Evolutionary conservation across 176 grass and related monocot species (phyloP).

Genomic region (Lolium multiflorum): DNA sequence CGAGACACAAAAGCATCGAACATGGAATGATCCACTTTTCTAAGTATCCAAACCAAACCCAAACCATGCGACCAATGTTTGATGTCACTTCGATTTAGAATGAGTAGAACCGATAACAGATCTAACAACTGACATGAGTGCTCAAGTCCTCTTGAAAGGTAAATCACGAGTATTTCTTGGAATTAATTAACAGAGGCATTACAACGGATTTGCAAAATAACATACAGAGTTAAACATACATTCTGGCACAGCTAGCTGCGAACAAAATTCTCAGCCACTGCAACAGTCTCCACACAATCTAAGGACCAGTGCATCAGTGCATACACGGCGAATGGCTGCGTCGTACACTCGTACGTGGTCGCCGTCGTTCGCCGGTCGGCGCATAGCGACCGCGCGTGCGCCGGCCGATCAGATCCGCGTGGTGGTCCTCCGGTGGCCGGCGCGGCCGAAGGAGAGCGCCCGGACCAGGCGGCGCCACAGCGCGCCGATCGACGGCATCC

Average conservation of each 20-base stretch:
- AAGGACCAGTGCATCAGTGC: neutral
- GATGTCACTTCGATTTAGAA: too few relatives aligned
- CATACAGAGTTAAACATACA: constrained; percentile 7
- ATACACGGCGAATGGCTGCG: neutral
- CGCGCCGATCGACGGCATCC: constrained; percentile 20
- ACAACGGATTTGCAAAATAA: neutral
- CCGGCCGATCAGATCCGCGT: neutral
- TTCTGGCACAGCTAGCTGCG: neutral
- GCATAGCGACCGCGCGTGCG: too few relatives aligned
- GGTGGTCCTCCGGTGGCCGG: constrained; percentile 18
- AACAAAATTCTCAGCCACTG: neutral
- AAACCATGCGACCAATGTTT: too few relatives aligned
- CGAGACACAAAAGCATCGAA: too few relatives aligned
- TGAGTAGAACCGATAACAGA: too few relatives aligned
- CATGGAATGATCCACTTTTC: too few relatives aligned
- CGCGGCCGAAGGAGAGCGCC: constrained; percentile 8
- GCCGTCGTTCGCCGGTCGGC: neutral
- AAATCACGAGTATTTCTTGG: neutral
- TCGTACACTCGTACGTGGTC: too few relatives aligned
- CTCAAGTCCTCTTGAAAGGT: neutral
- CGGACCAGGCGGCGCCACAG: constrained; percentile 42
- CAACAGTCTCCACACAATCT: neutral
- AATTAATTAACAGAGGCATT: neutral
- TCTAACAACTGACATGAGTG: too few relatives aligned
- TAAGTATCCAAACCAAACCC: too few relatives aligned